Percentiles rank a stretch among this genome's conserved stretches.
Conservation (phyloP, 164 flowering plant genomes). For the Stephania cephalantha region DNA sequence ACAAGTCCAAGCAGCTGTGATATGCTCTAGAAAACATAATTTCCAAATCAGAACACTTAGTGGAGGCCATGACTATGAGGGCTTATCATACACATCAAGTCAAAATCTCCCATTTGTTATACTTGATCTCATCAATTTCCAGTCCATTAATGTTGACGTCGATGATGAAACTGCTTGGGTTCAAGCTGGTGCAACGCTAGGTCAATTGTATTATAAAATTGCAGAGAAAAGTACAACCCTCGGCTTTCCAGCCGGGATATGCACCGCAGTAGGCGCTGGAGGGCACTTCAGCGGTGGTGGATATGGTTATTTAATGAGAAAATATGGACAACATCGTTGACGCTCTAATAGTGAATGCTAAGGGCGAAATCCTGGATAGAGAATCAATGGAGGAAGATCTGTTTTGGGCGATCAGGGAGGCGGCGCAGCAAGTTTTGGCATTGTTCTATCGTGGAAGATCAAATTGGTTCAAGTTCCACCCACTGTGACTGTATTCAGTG, state of each 20-base stretch:
- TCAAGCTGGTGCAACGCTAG: conserved; percentile 37
- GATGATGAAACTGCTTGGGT: conserved; percentile 32
- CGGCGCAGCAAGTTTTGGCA: conserved; percentile 15
- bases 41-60: conserved; percentile 3
- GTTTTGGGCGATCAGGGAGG: background rate
- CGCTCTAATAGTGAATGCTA: conserved; percentile 30
- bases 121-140: conserved; percentile 17
- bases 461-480: conserved; percentile 28
- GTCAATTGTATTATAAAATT: conserved; percentile 34
- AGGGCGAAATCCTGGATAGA: conserved; percentile 31
- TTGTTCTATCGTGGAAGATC: conserved; percentile 36
- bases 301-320: conserved; percentile 38
- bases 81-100: conserved; percentile 1
- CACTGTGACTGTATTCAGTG: conserved; percentile 31
- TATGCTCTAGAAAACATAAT: background rate
- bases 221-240: conserved; percentile 26
- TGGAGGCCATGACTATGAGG: conserved; percentile 11
- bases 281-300: conserved; percentile 18
- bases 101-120: background rate
- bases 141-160: conserved; percentile 18
- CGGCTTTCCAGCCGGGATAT: conserved; percentile 41
- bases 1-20: conserved; percentile 2
- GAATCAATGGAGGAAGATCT: conserved; percentile 3
- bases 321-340: conserved; percentile 46
- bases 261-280: conserved; percentile 41